Conservation (phyloP, 352 stramenopile species). For the Thalassiosira ordinaria region DNA sequence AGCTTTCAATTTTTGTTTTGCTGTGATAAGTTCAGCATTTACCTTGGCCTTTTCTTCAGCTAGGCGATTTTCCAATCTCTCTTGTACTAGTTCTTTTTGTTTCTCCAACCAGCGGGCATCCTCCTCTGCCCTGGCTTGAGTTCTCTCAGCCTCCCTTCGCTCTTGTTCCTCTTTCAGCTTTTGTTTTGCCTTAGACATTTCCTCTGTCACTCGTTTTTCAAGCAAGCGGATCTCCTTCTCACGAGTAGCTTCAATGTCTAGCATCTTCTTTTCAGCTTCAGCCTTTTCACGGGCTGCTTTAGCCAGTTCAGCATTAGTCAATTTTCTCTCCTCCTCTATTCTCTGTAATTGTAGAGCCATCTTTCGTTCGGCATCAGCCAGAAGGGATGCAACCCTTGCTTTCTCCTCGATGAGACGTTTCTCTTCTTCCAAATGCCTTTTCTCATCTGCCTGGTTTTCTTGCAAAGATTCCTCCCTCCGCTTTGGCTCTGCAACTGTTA, state of each 20-base stretch:
- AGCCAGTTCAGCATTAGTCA: constrained; percentile 17
- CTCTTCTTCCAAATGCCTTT: constrained; percentile 19
- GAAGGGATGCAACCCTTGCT: constrained; percentile 20
- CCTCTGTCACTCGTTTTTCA: constrained; percentile 29
- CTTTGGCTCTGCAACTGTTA: neutral
- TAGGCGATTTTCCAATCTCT: constrained; percentile 19
- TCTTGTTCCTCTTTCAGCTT: constrained; percentile 38
- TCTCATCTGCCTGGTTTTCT: constrained; percentile 7
- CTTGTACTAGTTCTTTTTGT: constrained; percentile 30
- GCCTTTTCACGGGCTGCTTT: constrained; percentile 28
- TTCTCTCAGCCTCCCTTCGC: constrained; percentile 31
- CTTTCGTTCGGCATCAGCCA: constrained; percentile 34
- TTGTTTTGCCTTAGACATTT: constrained; percentile 20
- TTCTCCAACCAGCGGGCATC: constrained; percentile 31
- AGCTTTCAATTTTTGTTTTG: constrained; percentile 23
- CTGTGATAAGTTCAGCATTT: constrained; percentile 16
- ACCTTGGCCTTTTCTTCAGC: constrained; percentile 30
- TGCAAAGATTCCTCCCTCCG: neutral
- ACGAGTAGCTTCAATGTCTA: constrained; percentile 13
- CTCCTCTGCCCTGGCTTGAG: constrained; percentile 12
- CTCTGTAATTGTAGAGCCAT: constrained; percentile 33
- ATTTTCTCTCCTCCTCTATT: constrained; percentile 35
- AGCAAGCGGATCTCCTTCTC: constrained; percentile 25
- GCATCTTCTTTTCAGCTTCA: constrained; percentile 25
- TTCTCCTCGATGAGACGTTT: constrained; percentile 24